Percentiles rank a stretch among this genome's conserved stretches.
These are phyloP conservation scores for Fraxinus quadrangulata DNA, from an alignment of 257 asterid genomes.

Conservation along the genomic window DNA sequence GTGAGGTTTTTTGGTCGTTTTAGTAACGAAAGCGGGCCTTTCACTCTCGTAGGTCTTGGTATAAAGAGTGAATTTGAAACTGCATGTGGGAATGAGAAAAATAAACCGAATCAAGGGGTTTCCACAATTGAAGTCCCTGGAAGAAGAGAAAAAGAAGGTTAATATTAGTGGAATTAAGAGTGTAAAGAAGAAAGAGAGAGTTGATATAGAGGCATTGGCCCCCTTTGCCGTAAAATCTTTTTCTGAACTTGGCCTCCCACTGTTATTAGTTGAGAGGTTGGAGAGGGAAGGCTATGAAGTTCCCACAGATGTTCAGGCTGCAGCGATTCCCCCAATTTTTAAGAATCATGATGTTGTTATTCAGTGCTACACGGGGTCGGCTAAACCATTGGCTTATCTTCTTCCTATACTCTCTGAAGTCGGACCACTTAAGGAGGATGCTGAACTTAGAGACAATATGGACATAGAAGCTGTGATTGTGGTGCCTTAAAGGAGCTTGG, in stretches of 20 bases:
- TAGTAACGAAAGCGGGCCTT: constrained; percentile 47
- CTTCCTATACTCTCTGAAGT: constrained; percentile 86
- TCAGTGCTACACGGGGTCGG: constrained; percentile 96
- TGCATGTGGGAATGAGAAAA: constrained; percentile 47
- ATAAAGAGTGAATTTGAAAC: constrained; percentile 40
- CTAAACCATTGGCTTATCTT: constrained; percentile 90
- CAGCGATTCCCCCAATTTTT: constrained; percentile 80
- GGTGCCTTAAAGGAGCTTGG: constrained; percentile 98
- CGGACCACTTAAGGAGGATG: constrained; percentile 54
- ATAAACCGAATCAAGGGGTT: constrained; percentile 48
- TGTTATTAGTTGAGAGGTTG: constrained; percentile 63
- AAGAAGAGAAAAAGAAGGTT: constrained; percentile 46
- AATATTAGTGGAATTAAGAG: constrained; percentile 32
- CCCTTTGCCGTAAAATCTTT: constrained; percentile 81
- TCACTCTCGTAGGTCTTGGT: constrained; percentile 75
- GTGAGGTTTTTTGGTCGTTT: constrained; percentile 36
- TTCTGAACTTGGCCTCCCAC: constrained; percentile 86
- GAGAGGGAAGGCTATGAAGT: constrained; percentile 73
- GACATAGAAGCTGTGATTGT: constrained; percentile 82
- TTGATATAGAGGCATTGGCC: constrained; percentile 52
- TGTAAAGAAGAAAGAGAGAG: constrained; percentile 37
- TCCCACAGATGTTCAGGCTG: constrained; percentile 97
- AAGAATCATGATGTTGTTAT: constrained; percentile 80
- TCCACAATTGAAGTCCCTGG: constrained; percentile 67
- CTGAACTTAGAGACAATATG: constrained; percentile 37